Base-by-base conservation (phyloP, 352 stramenopile genomes). In the Phytophthora ohioensis region DNA sequence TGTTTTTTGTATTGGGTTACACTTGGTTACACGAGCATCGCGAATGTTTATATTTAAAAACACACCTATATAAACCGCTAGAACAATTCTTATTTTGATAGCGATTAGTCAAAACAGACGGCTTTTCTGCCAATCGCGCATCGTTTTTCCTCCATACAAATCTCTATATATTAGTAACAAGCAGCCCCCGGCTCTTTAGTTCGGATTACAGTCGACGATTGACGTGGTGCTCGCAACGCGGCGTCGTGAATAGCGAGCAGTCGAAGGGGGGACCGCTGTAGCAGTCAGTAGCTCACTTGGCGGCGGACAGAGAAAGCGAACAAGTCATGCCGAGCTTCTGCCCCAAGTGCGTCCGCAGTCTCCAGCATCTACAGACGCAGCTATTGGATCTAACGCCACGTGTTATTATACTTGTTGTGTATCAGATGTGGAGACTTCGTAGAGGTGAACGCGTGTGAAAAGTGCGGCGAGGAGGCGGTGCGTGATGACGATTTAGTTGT, bases 391-490 rank as follows among this genome's bases (percentile, higher is more conserved):
- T 64, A 38, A 73, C 17, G 35, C 17, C 46, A 31, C 38, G 36
- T 27, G 30, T 41, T 68, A 30, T 30, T 55, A 9, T 27, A 21
- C 6, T 8, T 49, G 11, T 34, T 57, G 38, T 48, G 57, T 27
- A 48, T 47, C 67, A 83, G 76, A 64, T 93, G 86, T 67, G 84
- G 86, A 15, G 84, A 92, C 51, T 82, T 82, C 49, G 82, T 87
- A 31, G 81, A 85, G 34, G 57, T 46, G 3, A 71, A 84, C 34
- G 73, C 75, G 10, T 93, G 86, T 65, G 75, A 65, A 4, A 85
- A 89, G 38, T 93, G 86, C 71, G 86, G 86, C 39, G 84, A 87
- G 61, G 76, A 75, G 61, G 76, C 75, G 80, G 86, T 93, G 70
- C 74, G 79, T 73, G 21, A 27, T 17, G 27, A 32, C 13, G 17